Base-by-base conservation (phyloP, 2,329 filamentous ascomycete genomes). In the Lasiodiplodia hormozganensis region DNA sequence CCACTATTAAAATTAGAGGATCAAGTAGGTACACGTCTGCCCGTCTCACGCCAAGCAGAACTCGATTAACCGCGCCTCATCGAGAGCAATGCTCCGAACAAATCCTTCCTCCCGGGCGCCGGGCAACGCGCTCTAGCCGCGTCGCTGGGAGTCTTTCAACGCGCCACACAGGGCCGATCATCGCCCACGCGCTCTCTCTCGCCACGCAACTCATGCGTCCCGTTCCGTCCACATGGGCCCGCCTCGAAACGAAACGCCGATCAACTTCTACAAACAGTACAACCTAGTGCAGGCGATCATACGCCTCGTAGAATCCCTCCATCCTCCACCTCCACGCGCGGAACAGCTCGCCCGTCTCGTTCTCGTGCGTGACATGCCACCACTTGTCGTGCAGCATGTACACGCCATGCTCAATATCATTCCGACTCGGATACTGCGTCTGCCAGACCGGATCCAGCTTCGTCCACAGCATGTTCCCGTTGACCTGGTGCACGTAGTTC, bases 391-490 rank as follows among this genome's bases (percentile, higher is more conserved):
- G 80, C 58, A 81, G 70, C 65, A 74, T 78, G 43, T 73, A 73
- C 11, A 81, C 72, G 0, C 80, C 80, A 36, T 76, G 74, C 12
- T 77, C 71, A 36, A 81, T 69, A 65, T 82, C 80, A 31, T 74
- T 73, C 60, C 78, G 74, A 16, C 72, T 80, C 75, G 53, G 75
- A 7, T 57, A 78, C 56, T 79, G 75, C 12, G 80, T 75, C 64
- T 81, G 82, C 79, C 78, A 82, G 10, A 73, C 76, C 18, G 76
- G 76, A 23, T 71, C 70, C 7, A 82, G 66, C 65, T 76, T 73
- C n/a, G 71, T 72, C 79, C 80, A 82, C 2, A 80, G 80, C 80
- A 82, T 82, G 21, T 77, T 77, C 18, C 80, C 80, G 18, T 73
- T 70, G 21, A 53, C 62, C 8, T 74, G 64, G 69, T 82, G 80